Evolutionary conservation across 164 flowering plant genomes (phyloP).

Genomic region (Kalanchoe fedtschenkoi): DNA sequence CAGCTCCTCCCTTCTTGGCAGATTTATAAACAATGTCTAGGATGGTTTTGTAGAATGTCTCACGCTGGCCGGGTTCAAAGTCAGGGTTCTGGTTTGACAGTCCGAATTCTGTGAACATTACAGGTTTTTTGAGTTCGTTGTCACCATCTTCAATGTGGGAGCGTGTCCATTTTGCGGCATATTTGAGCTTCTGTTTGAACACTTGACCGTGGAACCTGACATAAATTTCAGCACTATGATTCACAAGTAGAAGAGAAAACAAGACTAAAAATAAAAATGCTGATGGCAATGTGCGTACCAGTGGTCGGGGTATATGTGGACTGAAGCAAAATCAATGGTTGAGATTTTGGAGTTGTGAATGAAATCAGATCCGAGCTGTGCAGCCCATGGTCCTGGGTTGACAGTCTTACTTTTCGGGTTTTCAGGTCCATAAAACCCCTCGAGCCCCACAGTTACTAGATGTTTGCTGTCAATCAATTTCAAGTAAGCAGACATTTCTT

Average conservation of each 20-base stretch:
- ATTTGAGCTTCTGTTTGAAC: constrained; percentile 49
- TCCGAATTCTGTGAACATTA: constrained; percentile 77
- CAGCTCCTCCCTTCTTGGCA: constrained; percentile 51
- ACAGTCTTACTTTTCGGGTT: constrained; percentile 42
- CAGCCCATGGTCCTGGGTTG: constrained; percentile 75
- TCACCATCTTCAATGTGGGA: constrained; percentile 90
- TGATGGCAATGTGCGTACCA: constrained; percentile 36
- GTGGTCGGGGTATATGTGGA: constrained; percentile 81
- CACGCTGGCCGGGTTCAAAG: constrained; percentile 50
- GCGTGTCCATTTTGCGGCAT: constrained; percentile 47
- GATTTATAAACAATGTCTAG: constrained; percentile 52
- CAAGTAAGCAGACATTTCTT: constrained; percentile 74
- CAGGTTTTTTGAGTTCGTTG: constrained; percentile 59
- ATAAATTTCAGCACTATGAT: too few relatives aligned
- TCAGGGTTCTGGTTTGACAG: constrained; percentile 44
- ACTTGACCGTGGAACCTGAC: constrained; percentile 36
- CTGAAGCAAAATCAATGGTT: constrained; percentile 76
- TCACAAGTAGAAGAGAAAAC: not conserved
- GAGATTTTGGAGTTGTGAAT: constrained; percentile 50
- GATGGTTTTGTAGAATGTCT: constrained; percentile 34
- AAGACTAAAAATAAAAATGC: not conserved
- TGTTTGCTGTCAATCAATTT: constrained; percentile 81
- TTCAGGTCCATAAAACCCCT: constrained; percentile 83
- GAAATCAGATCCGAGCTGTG: constrained; percentile 70
- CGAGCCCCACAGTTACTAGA: constrained; percentile 70